Evolutionary conservation across 768 basidiomycete species (phyloP), one percentile per base, ranked within the genome.

Genomic region (Macrolepiota fuliginosa): DNA sequence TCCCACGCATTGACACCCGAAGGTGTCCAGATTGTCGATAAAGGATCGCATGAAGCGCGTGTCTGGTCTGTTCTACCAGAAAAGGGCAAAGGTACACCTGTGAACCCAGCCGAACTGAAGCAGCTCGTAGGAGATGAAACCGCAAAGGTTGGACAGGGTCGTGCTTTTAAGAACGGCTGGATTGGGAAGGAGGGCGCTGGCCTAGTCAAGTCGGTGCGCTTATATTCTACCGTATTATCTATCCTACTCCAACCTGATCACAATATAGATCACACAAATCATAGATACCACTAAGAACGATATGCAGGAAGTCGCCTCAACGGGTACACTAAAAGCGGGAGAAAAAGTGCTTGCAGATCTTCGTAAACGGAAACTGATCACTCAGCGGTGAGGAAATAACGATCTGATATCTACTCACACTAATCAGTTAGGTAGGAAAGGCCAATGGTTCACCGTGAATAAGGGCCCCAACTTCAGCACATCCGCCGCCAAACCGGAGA

Each of bases 141-240:
- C 6, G 88, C 93, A 15, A 97, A 96, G 76, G 84, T 98, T 61
- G 97, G 97, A 0, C 97, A 98, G 77, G 90, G 90, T 9, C 85
- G 91, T 65, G 97, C 96, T 19, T 97, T 99, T 83, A 98, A 96
- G 79, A 94, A 91, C 67, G 92, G 91, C 59, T 99, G 97, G 97
- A 94, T 98, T 64, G 82, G 80, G 22, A 98, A 98, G 74, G 91
- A 96, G 65, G 93, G 91, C 7, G 83, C 85, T 64, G 92, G 91
- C 19, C 85, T 99, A 65, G 86, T 96, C 50, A 91, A 91, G 77
- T 79, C 88, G 64, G 96, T 96, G 64, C 66, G n/a, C 64, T 60
- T 40, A 25, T 46, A 25, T 56, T 25, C 52, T 42, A 13, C 39
- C 27, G 47, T 46, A 25, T 22, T 62, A 63, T 40, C 37, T 70